Conservation (phyloP, 1,284 basidiomycete species). For the Kwoniella shivajii region DNA sequence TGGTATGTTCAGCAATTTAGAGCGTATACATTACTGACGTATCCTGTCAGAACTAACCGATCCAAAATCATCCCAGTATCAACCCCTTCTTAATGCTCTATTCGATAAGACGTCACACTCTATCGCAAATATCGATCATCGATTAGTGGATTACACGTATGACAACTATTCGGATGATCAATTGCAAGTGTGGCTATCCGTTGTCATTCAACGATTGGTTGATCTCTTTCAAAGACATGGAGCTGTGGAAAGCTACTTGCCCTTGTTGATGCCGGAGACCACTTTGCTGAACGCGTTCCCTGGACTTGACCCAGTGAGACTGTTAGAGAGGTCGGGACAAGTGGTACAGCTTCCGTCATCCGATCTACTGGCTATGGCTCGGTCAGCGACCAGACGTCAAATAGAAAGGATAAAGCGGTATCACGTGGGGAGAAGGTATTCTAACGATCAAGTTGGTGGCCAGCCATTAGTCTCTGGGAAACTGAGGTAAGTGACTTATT, state of each 20-base stretch:
- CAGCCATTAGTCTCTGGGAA: constrained; percentile 48
- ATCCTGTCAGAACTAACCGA: constrained; percentile 42
- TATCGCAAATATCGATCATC: constrained; percentile 58
- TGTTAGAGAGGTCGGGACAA: constrained; percentile 81
- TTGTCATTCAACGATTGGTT: constrained; percentile 74
- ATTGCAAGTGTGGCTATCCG: constrained; percentile 48
- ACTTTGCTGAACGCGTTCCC: constrained; percentile 63
- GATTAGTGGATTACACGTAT: constrained; percentile 72
- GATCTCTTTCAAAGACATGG: constrained; percentile 84
- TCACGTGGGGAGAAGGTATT: constrained; percentile 73
- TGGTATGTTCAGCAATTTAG: constrained; percentile 44
- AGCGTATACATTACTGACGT: neutral
- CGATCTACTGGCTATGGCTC: constrained; percentile 77
- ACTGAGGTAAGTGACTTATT: constrained; percentile 34
- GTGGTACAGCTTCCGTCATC: constrained; percentile 78
- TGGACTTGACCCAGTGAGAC: constrained; percentile 64
- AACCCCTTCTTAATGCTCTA: constrained; percentile 28
- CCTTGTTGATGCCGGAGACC: constrained; percentile 72
- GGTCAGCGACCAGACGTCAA: constrained; percentile 73
- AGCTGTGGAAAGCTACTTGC: constrained; percentile 77
- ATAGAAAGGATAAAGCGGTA: constrained; percentile 85
- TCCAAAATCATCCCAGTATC: constrained; percentile 49
- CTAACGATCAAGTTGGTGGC: constrained; percentile 44
- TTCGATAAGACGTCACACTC: constrained; percentile 60
- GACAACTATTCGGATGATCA: constrained; percentile 74